Evolutionary conservation across 345 rosid species (phyloP), one percentile per base, ranked within the genome.

Genomic region (Populus simonii): DNA sequence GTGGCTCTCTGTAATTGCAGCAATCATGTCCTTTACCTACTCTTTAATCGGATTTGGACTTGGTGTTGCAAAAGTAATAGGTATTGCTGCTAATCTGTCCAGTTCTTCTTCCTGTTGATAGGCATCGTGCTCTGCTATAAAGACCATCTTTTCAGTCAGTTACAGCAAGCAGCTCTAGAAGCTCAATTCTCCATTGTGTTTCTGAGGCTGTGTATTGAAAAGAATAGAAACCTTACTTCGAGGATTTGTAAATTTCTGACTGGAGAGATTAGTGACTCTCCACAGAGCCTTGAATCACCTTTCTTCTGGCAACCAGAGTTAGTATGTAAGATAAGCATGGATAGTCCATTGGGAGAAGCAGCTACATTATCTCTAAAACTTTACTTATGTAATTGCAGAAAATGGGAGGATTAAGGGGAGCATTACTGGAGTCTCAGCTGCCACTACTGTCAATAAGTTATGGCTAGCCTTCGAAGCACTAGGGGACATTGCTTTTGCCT

Each of bases 401-500:
- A 81, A 84, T 65, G 87, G 91, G 76, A 78, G 12, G 29, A 83
- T 90, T 31, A 68, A 79, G 68, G 93, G 93, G 47, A 85, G 90
- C 72, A 79, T 87, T 4, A 70, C 70, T 0, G 93, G 93, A 76
- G 92, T 86, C 18, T 84, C 91, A 1, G 76, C 87, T 47, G 55
- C 84, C 13, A 74, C 43, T 53, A 15, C 39, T 22, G 84, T 84
- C 17, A 72, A 81, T 66, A 91, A 91, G 74, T 18, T 83, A 27
- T 88, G 87, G 87, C 33, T 85, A 70, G 75, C 66, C n/a, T 88
- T 88, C 80, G 83, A 87, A 74, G 93, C 93, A 2, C 85, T 91
- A 9, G 89, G 89, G 1, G 89, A 91, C 81, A 85, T 91, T 80
- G 95, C 90, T 55, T 89, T 86, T 57, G 89, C 89, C 2, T 91